Conservation (phyloP, 129 eudicot genomes). For the Centaurea solstitialis region DNA sequence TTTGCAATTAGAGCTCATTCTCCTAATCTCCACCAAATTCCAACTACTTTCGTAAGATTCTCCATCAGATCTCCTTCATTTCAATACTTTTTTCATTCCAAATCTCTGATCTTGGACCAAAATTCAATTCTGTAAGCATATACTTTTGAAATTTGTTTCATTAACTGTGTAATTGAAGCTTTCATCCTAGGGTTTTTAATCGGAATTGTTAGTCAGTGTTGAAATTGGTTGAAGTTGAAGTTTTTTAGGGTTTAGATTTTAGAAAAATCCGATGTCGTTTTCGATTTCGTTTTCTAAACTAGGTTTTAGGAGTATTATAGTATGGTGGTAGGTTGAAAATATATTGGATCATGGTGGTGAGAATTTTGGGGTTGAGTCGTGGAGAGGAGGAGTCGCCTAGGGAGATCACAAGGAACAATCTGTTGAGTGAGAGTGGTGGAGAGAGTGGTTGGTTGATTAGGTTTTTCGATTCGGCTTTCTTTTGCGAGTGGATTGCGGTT, state of each 20-base stretch:
- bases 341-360: constrained; percentile 64
- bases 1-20: constrained; percentile 28
- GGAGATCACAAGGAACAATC: constrained; percentile 77
- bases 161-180: background rate
- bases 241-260: constrained; percentile 45
- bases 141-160: background rate
- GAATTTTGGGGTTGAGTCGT: constrained; percentile 74
- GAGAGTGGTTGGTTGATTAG: constrained; percentile 96
- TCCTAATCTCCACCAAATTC: constrained; percentile 16
- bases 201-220: constrained; percentile 18
- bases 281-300: constrained; percentile 29
- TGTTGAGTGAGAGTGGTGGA: constrained; percentile 77
- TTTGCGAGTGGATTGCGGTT: constrained; percentile 99
- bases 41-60: constrained; percentile 31
- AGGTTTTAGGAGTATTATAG: constrained; percentile 35
- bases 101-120: constrained; percentile 30
- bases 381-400: constrained; percentile 82
- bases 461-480: constrained; percentile 90
- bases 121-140: constrained; percentile 13
- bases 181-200: constrained; percentile 33
- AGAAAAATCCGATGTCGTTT: constrained; percentile 28
- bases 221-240: constrained; percentile 23
- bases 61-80: constrained; percentile 33
- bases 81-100: constrained; percentile 5
- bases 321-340: constrained; percentile 32